Base-by-base conservation (phyloP, 768 basidiomycete genomes). In the Daedalea quercina region DNA sequence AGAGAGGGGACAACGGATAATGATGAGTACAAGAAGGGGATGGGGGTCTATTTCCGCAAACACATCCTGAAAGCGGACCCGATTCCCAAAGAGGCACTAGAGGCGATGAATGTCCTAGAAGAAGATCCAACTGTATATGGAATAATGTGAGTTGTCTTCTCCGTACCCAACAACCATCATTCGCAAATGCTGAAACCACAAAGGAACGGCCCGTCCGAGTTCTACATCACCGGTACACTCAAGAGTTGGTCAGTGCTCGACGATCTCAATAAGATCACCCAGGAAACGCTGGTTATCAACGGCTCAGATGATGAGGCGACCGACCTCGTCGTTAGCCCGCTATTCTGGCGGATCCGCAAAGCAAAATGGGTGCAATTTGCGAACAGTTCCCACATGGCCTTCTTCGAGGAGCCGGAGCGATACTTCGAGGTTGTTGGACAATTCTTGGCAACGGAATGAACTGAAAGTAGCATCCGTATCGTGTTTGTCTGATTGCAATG, bases 231-330 rank as follows among this genome's bases (percentile, higher is more conserved):
- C 7, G 74, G 74, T 0, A 63, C 73, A 0, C 51, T 81, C 43
- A 73, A 73, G 58, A 57, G 66, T 1, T 82, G 79, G 79, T 64
- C 70, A 8, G 71, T 78, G 47, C 60, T 77, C 15, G 73, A 76
- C 44, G 65, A 72, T 6, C 62, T 80, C 3, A 64, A 70, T 54
- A 69, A 64, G 3, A 75, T 81, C 24, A 47, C 74, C 28, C 56
- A 54, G 15, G 65, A 63, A 23, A 69, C 67, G 2, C 55, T 70
- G 26, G 46, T 70, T 6, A 57, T 76, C 48, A 76, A 75, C 52
- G 76, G 76, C 6, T 56, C 58, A 3, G 61, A 69, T 35, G 77
- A 79, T 57, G 67, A 70, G 17, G 66, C 69, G 9, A 68, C 71
- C 46, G 75, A 77, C 60, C 66, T 61, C 23, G 66, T 65, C 2